These are phyloP conservation scores for Erodium trifolium DNA, from an alignment of 441 rosid genomes.

Conservation along the genomic window DNA sequence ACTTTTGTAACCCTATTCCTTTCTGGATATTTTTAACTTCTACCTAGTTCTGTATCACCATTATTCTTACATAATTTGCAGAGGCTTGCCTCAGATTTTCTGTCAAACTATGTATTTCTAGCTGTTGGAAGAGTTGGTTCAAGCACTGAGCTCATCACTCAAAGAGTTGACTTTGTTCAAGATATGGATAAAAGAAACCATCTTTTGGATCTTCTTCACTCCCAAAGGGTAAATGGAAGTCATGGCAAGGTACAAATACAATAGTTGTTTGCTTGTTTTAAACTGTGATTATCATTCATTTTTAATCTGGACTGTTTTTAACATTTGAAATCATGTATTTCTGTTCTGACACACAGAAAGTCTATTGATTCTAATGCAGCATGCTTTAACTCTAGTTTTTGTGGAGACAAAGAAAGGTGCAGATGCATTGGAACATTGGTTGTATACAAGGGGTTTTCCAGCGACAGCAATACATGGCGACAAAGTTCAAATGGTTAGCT, in stretches of 20 bases:
- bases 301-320: background rate
- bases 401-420: conserved; percentile 39
- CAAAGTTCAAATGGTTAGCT: conserved; percentile 34
- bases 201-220: conserved; percentile 24
- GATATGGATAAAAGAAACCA: conserved; percentile 25
- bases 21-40: background rate
- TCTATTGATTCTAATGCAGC: conserved; percentile 22
- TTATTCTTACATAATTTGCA: conserved; percentile 17
- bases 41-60: background rate
- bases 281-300: background rate
- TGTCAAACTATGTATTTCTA: too few relatives aligned
- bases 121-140: too few relatives aligned
- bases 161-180: conserved; percentile 30
- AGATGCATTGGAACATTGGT: conserved; percentile 28
- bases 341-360: background rate
- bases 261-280: background rate
- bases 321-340: background rate
- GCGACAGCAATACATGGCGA: conserved; percentile 35
- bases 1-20: background rate
- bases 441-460: conserved; percentile 22
- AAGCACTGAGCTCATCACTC: conserved; percentile 26
- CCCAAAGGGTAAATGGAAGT: conserved; percentile 13
- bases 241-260: conserved; percentile 20
- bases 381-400: conserved; percentile 29
- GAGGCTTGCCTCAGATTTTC: conserved; percentile 30